Evolutionary conservation across 2,329 filamentous ascomycete species (phyloP).

Genomic region (Nigrospora sphaerica): DNA sequence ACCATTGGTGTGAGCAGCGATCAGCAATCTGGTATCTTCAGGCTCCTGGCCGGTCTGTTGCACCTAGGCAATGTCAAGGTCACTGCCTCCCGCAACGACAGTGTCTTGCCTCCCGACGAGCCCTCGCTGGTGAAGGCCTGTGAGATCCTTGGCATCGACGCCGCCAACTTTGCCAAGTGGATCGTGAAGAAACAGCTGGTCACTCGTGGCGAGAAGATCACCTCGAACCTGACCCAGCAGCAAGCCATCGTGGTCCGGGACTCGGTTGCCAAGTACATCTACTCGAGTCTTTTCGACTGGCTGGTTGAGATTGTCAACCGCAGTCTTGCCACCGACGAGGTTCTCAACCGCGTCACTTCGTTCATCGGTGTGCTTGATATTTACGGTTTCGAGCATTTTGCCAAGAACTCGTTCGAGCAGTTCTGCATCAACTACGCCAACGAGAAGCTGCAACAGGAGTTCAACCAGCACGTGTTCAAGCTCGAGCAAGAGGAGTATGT

Average conservation of each 20-base stretch:
- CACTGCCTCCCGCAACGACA: conserved; percentile 80
- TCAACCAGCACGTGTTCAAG: conserved; percentile 99
- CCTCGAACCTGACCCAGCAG: conserved; percentile 87
- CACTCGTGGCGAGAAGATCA: conserved; percentile 94
- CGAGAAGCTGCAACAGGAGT: conserved; percentile 97
- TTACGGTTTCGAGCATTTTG: conserved; percentile 98
- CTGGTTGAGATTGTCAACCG: conserved; percentile 94
- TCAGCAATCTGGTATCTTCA: conserved; percentile 82
- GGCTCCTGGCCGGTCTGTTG: conserved; percentile 78
- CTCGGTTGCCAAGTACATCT: conserved; percentile 97
- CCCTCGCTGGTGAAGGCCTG: conserved; percentile 77
- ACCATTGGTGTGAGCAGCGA: conserved; percentile 75
- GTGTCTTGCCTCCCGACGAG: conserved; percentile 72
- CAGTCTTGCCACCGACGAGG: conserved; percentile 82
- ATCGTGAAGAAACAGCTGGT: conserved; percentile 98
- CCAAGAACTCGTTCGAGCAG: conserved; percentile 99
- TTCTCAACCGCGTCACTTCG: conserved; percentile 71
- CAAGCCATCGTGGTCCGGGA: conserved; percentile 93
- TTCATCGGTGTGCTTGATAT: conserved; percentile 99
- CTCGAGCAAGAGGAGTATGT: conserved; percentile 98
- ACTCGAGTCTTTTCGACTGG: conserved; percentile 98
- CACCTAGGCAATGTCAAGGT: conserved; percentile 98
- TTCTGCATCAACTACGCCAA: conserved; percentile 99
- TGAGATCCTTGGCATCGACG: conserved; percentile 79
- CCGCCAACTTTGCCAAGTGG: conserved; percentile 87